A percentile compares a stretch with the other conserved stretches of the same genome.
Conservation (phyloP, 345 rosid species). For the Stellera chamaejasme region DNA sequence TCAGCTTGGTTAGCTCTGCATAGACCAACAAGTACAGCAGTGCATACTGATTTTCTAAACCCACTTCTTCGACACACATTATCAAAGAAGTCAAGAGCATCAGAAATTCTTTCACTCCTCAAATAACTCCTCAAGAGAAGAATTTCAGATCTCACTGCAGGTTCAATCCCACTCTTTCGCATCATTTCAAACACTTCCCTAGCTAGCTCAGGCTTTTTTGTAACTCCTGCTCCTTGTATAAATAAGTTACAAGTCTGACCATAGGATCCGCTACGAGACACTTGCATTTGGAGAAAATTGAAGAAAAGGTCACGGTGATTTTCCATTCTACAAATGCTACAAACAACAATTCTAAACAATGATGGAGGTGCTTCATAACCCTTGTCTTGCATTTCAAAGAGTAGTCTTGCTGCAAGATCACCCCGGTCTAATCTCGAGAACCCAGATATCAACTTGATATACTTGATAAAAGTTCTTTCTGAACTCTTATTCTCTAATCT, state of each 20-base stretch:
- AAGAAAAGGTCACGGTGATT: constrained; percentile 32
- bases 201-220: constrained; percentile 59
- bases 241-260: constrained; percentile 35
- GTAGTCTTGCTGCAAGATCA: constrained; percentile 58
- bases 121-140: constrained; percentile 59
- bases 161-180: constrained; percentile 37
- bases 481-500: constrained; percentile 22
- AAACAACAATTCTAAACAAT: constrained; percentile 45
- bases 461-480: constrained; percentile 15
- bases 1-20: constrained; percentile 38
- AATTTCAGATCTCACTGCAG: constrained; percentile 29
- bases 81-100: constrained; percentile 49
- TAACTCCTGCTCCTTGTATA: constrained; percentile 73
- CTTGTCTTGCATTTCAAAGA: constrained; percentile 67
- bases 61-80: constrained; percentile 25
- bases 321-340: constrained; percentile 38
- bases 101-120: constrained; percentile 41
- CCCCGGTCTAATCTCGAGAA: constrained; percentile 35
- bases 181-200: constrained; percentile 59
- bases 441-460: constrained; percentile 41
- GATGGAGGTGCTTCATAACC: constrained; percentile 33
- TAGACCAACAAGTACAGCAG: constrained; percentile 46
- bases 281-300: constrained; percentile 41
- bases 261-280: constrained; percentile 30
- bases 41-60: constrained; percentile 30